Conservation (phyloP, 306 rosid species). For the Bauhinia variegata region DNA sequence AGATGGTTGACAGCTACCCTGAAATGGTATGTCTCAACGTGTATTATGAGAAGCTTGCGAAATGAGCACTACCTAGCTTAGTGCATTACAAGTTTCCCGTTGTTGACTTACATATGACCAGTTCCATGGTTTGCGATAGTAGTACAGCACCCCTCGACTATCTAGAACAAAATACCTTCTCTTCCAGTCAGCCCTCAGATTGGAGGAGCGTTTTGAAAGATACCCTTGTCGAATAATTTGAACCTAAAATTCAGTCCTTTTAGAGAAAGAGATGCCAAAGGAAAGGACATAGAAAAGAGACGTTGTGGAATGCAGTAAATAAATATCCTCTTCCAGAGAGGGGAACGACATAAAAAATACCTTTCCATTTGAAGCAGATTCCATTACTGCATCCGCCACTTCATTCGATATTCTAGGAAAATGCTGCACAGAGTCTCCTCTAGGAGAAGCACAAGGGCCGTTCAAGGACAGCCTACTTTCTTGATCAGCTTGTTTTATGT, state of each 20-base stretch:
- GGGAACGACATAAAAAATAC: conserved; percentile 41
- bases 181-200: conserved; percentile 89
- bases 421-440: conserved; percentile 53
- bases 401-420: conserved; percentile 62
- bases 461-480: conserved; percentile 62
- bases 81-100: conserved; percentile 36
- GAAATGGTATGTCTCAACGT: conserved; percentile 37
- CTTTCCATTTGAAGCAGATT: conserved; percentile 76
- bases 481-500: conserved; percentile 58
- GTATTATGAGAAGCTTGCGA: conserved; percentile 32
- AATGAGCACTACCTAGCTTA: conserved; percentile 24
- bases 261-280: conserved; percentile 30
- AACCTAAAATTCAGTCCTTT: conserved; percentile 49
- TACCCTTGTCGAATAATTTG: conserved; percentile 84
- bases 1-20: conserved; percentile 60
- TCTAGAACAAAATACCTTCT: conserved; percentile 88
- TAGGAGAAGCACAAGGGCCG: conserved; percentile 50
- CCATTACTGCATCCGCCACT: conserved; percentile 66
- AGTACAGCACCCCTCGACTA: conserved; percentile 77
- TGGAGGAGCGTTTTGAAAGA: conserved; percentile 87
- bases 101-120: conserved; percentile 61
- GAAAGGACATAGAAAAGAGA: neutral
- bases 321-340: conserved; percentile 8
- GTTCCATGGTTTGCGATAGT: conserved; percentile 80
- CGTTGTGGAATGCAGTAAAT: conserved; percentile 10